phyloP scores from a whole-genome alignment of 768 basidiomycete species.

The Sporobolomyces roseus region DNA sequence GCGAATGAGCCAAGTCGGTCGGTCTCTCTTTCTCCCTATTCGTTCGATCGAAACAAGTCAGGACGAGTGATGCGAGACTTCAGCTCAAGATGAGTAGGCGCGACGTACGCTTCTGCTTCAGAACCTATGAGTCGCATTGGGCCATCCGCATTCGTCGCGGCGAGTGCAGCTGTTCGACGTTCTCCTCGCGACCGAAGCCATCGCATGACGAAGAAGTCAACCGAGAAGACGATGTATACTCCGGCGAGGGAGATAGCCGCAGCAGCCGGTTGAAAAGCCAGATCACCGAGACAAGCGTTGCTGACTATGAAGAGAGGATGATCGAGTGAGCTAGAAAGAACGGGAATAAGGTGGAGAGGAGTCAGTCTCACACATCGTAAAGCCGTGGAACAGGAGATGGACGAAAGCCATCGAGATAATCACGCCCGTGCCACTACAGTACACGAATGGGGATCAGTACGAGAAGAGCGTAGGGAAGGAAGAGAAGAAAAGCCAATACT shows the following conservation, averaged over 20 bases:
- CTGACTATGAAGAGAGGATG: conserved; percentile 6
- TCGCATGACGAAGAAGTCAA: conserved; percentile 48
- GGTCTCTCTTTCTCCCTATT: not conserved
- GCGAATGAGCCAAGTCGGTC: conserved; percentile 21
- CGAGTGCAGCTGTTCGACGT: not conserved
- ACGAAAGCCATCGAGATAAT: conserved; percentile 48
- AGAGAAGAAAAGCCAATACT: not conserved
- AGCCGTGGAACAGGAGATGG: conserved; percentile 49
- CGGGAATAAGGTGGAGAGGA: not conserved
- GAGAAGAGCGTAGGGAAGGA: not conserved
- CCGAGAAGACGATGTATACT: conserved; percentile 45
- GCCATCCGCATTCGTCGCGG: conserved; percentile 2
- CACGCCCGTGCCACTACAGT: conserved; percentile 45
- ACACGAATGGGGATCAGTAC: too few relatives aligned
- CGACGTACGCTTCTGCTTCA: not conserved
- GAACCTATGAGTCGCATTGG: not conserved
- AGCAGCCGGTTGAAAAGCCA: conserved; percentile 48
- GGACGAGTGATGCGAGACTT: not conserved
- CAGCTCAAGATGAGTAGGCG: too few relatives aligned
- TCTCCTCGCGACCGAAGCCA: conserved; percentile 27
- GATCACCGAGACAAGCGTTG: conserved; percentile 48
- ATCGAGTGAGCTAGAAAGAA: not conserved
- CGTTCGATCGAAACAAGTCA: too few relatives aligned
- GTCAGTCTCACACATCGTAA: conserved; percentile 46
- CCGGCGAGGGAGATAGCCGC: conserved; percentile 47